A percentile compares a stretch with the other conserved stretches of the same genome.
Conservation (phyloP, 495 filamentous ascomycete species). For the Pyronema omphalodes region DNA sequence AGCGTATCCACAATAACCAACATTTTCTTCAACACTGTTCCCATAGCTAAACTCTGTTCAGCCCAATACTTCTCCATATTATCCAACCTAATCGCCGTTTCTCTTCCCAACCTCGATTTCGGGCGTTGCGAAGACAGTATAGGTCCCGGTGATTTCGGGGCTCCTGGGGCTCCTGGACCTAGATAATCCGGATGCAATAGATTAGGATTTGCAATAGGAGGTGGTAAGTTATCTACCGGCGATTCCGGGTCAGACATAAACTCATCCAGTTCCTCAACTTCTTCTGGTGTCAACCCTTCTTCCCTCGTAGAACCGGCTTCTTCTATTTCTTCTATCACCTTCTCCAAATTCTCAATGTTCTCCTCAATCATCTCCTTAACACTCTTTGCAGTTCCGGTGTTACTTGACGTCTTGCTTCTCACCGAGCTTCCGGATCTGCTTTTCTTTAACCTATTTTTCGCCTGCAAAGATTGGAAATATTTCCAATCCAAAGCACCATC, state of each 20-base stretch:
- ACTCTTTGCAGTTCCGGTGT: not conserved
- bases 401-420: not conserved
- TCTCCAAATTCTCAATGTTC: conserved; percentile 3
- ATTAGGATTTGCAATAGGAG: conserved; percentile 6
- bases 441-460: conserved; percentile 3
- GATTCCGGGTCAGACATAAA: not conserved
- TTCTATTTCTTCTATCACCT: conserved; percentile 4
- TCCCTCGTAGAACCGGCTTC: not conserved
- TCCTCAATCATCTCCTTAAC: conserved; percentile 3
- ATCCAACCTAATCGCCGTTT: conserved; percentile 2
- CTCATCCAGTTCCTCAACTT: conserved; percentile 9
- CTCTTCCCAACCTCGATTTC: not conserved
- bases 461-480: not conserved
- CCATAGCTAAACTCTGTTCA: conserved; percentile 13
- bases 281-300: conserved; percentile 9
- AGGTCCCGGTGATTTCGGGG: not conserved
- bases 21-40: conserved; percentile 16
- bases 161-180: not conserved
- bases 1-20: conserved; percentile 16
- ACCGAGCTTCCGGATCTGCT: not conserved
- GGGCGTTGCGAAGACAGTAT: not conserved
- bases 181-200: conserved; percentile 10
- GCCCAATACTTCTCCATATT: conserved; percentile 17
- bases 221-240: conserved; percentile 7
- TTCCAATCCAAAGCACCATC: conserved; percentile 5